Percentiles rank a stretch among this genome's conserved stretches.
Conservation (phyloP, 805 yeast genomes). For the Nakazawaea pomicola region DNA sequence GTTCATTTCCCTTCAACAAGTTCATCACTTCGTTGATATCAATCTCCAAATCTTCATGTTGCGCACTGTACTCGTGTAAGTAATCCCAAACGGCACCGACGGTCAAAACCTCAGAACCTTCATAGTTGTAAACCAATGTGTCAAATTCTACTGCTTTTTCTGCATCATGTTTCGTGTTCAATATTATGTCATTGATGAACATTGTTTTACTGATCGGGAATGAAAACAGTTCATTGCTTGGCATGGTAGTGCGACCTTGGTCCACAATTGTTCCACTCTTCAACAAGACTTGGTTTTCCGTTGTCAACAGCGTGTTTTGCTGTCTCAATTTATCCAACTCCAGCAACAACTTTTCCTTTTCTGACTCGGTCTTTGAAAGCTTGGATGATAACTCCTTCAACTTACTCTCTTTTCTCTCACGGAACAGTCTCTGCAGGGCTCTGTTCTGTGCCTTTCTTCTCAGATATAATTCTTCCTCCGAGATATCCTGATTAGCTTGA, state of each 20-base stretch:
- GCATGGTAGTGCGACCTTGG: not conserved
- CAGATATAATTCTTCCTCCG: conserved; percentile 38
- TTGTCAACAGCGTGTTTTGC: conserved; percentile 49
- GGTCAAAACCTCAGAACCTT: conserved; percentile 52
- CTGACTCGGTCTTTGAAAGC: conserved; percentile 51
- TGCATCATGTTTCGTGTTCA: conserved; percentile 3
- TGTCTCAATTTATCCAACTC: conserved; percentile 48
- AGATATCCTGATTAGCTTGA: conserved; percentile 1
- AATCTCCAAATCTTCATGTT: conserved; percentile 42
- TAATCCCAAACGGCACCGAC: conserved; percentile 84
- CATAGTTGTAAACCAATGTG: conserved; percentile 21
- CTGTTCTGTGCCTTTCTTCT: conserved; percentile 76
- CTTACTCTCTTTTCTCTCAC: conserved; percentile 74
- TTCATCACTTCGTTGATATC: conserved; percentile 58
- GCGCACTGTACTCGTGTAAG: conserved; percentile 42
- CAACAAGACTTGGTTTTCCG: conserved; percentile 57
- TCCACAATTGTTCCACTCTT: conserved; percentile 20
- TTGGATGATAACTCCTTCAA: conserved; percentile 62
- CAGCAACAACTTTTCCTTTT: conserved; percentile 38
- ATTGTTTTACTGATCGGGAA: conserved; percentile 13
- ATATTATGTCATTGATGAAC: conserved; percentile 10
- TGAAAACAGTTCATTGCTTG: conserved; percentile 7
- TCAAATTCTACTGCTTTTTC: conserved; percentile 6
- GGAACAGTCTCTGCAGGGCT: conserved; percentile 83
- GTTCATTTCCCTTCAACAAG: conserved; percentile 58